phyloP scores from a whole-genome alignment of 2,329 filamentous ascomycete species.

The Celoporthe dispersa region DNA sequence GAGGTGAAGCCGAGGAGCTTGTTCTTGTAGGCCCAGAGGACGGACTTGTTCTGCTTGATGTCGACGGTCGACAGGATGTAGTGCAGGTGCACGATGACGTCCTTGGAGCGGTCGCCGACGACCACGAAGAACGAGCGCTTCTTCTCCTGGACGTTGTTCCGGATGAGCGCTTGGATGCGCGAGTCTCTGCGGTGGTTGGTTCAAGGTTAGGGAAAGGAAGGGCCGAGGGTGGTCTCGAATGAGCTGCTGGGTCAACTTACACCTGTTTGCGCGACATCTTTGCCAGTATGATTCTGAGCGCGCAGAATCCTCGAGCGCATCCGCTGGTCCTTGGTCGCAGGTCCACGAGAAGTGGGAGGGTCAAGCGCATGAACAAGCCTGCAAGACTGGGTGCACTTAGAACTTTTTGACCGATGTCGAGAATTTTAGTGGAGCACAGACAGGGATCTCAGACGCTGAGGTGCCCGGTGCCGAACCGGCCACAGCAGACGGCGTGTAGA shows the following conservation, averaged over 20 bases:
- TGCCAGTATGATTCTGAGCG: conserved; percentile 35
- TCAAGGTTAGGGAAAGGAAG: conserved; percentile 14
- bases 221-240: not conserved
- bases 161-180: conserved; percentile 87
- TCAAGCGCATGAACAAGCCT: not conserved
- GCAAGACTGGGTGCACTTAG: conserved; percentile 6
- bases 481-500: not conserved
- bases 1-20: conserved; percentile 92
- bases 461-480: conserved; percentile 15
- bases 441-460: not conserved
- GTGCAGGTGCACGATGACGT: conserved; percentile 92
- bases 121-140: conserved; percentile 98
- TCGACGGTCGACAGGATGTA: conserved; percentile 90
- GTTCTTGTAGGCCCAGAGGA: conserved; percentile 98
- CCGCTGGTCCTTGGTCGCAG: conserved; percentile 13
- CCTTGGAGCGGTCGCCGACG: conserved; percentile 91
- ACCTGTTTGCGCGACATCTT: conserved; percentile 65
- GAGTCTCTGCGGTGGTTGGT: conserved; percentile 65
- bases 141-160: conserved; percentile 92
- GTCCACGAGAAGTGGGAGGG: not conserved
- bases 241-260: conserved; percentile 41
- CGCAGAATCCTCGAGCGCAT: conserved; percentile 15
- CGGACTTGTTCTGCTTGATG: conserved; percentile 93
- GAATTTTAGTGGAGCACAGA: conserved; percentile 28
- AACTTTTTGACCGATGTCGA: conserved; percentile 28